Base-by-base conservation (phyloP, 1,139 yeast species). In the Diutina neorugosa region DNA sequence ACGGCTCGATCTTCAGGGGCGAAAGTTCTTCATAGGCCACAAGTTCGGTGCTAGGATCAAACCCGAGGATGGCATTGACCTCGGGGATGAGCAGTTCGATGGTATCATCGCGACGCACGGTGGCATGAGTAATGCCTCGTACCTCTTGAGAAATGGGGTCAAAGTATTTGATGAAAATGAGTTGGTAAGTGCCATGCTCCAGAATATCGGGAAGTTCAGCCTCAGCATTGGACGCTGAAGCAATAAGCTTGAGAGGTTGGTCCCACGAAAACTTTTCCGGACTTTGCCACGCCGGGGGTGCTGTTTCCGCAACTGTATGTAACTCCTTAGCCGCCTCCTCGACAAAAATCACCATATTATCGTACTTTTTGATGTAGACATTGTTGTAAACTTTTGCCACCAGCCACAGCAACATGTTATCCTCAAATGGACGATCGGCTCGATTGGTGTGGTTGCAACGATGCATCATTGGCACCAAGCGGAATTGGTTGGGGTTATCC, bases 391-490 rank as follows among this genome's bases (percentile, higher is more conserved):
- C 69, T 49, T 76, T 74, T 37, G 59, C 62, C 34, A 73, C 65
- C 2, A 70, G 62, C 19, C 63, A 56, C 40, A 66, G 65, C 8
- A 63, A 60, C 27, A 63, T 51, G 11, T 70, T 69, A 3, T 67
- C 70, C 1, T 75, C 71, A 16, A 87, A 64, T 2, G 76, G 78
- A 4, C 70, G 62, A 56, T 82, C 85, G 1, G 87, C 78, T 59
- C 97, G 75, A 53, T 80, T 71, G 0, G 97, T 87, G 57, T 78
- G 80, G 64, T 89, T 89, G 59, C 84, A 81, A 55, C 97, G 77
- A 60, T 80, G 82, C 27, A 77, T 80, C 68, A 88, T 74, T 14
- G 78, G 69, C 80, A 94, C 80, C 57, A 87, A 75, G 55, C 86
- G 74, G 51, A 85, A 76, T 2, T 73, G 70, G 18, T 12, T 20